Evolutionary conservation across 1,284 basidiomycete species (phyloP).

Genomic region (Sphagnurus paluster): DNA sequence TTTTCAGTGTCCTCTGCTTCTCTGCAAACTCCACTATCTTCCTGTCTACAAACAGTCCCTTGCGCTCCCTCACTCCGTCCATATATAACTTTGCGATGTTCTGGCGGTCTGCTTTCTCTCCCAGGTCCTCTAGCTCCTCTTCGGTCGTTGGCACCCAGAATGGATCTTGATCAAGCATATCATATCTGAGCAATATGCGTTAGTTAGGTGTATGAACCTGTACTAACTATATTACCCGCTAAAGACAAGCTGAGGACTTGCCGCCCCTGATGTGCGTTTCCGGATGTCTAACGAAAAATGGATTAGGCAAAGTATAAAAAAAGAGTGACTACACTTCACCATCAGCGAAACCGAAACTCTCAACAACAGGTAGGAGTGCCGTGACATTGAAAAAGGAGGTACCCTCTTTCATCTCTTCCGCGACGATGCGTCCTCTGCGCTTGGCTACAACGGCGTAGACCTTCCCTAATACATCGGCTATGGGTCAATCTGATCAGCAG

Average conservation of each 20-base stretch:
- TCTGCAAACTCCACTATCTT: conserved; percentile 95
- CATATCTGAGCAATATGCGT: conserved; percentile 54
- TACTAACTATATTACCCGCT: conserved; percentile 65
- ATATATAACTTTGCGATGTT: conserved; percentile 96
- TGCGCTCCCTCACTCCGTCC: conserved; percentile 88
- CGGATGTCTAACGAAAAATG: conserved; percentile 73
- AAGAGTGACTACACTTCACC: conserved; percentile 51
- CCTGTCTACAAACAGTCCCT: conserved; percentile 93
- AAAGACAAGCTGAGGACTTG: conserved; percentile 96
- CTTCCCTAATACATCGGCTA: conserved; percentile 96
- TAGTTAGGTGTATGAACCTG: conserved; percentile 1
- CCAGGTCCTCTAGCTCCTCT: conserved; percentile 96
- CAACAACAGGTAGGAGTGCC: conserved; percentile 92
- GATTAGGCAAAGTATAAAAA: neutral
- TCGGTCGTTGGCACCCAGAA: conserved; percentile 99
- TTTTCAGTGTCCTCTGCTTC: conserved; percentile 95
- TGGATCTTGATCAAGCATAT: conserved; percentile 90
- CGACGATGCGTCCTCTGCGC: conserved; percentile 88
- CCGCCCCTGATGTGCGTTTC: conserved; percentile 94
- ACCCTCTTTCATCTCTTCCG: conserved; percentile 99
- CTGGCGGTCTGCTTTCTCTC: conserved; percentile 91
- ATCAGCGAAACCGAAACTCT: conserved; percentile 97
- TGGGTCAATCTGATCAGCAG: conserved; percentile 10
- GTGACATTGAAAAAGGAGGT: conserved; percentile 94
- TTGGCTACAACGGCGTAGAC: conserved; percentile 95